Percentiles rank a stretch among this genome's conserved stretches.
Evolutionary conservation across 345 rosid species (phyloP).

Genomic region (Aquilaria malaccensis): DNA sequence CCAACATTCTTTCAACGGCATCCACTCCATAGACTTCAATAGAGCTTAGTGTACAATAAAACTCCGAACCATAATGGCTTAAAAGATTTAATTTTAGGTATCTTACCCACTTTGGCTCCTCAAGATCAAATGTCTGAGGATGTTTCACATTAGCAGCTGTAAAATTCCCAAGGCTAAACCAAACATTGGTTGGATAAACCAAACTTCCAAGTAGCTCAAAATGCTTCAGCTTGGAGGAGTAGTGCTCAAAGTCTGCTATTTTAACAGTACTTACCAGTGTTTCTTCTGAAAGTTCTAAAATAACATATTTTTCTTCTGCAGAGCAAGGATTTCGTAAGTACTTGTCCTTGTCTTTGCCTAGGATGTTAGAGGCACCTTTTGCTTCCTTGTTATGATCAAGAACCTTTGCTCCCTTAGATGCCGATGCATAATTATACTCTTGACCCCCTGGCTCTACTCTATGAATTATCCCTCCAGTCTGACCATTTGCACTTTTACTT

Average conservation of each 20-base stretch:
- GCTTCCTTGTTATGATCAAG: constrained; percentile 86
- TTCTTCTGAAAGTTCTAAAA: constrained; percentile 92
- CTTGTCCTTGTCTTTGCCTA: constrained; percentile 80
- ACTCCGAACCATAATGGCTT: constrained; percentile 82
- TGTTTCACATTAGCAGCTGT: constrained; percentile 79
- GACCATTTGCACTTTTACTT: constrained; percentile 55
- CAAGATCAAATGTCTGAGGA: constrained; percentile 59
- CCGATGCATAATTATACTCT: constrained; percentile 85
- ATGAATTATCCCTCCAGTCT: constrained; percentile 57
- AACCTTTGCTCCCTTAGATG: constrained; percentile 88
- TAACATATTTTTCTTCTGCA: constrained; percentile 74
- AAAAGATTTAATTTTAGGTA: constrained; percentile 69
- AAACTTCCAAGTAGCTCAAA: constrained; percentile 84
- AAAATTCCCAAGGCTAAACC: constrained; percentile 83
- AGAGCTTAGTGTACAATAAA: constrained; percentile 86
- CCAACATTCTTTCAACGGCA: constrained; percentile 91
- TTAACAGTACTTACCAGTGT: constrained; percentile 73
- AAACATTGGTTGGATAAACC: constrained; percentile 77
- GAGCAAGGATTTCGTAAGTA: constrained; percentile 94
- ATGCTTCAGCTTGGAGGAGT: constrained; percentile 80
- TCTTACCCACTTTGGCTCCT: constrained; percentile 79
- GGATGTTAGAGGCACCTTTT: constrained; percentile 75
- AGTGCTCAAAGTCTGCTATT: constrained; percentile 90
- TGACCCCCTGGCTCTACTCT: constrained; percentile 89
- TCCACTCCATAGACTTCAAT: constrained; percentile 90